phyloP scores from a whole-genome alignment of 345 rosid genomes.

The Corchorus capsularis region DNA sequence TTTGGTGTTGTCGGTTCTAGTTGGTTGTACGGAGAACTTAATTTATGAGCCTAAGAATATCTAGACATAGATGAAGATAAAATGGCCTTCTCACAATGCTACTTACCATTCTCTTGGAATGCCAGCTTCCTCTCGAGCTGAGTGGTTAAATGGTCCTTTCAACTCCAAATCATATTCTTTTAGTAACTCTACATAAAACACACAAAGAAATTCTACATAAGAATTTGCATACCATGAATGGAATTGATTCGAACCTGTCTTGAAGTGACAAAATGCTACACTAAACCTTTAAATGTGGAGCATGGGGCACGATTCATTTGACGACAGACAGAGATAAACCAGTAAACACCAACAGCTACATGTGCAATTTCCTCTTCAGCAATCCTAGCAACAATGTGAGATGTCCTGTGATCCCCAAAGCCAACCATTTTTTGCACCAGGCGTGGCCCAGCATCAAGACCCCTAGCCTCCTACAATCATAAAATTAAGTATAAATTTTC shows the following conservation, averaged over 20 bases:
- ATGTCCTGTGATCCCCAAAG: slow-evolving; percentile 79
- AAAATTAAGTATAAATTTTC: neutral
- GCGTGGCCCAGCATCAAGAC: slow-evolving; percentile 98
- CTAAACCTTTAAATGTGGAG: slow-evolving; percentile 79
- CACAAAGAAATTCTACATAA: slow-evolving; percentile 23
- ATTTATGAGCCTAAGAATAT: no score
- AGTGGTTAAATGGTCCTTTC: slow-evolving; percentile 91
- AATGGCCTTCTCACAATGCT: slow-evolving; percentile 11
- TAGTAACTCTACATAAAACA: slow-evolving; percentile 51
- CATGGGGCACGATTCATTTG: slow-evolving; percentile 67
- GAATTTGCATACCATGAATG: neutral
- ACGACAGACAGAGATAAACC: slow-evolving; percentile 77
- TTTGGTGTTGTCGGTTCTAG: no score
- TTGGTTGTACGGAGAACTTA: no score
- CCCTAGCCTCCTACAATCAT: slow-evolving; percentile 79
- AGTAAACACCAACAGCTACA: slow-evolving; percentile 88
- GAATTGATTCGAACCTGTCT: no score
- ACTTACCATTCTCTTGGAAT: slow-evolving; percentile 84
- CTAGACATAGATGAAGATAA: neutral
- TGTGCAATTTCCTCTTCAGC: slow-evolving; percentile 95
- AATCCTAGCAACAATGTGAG: slow-evolving; percentile 70
- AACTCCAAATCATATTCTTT: slow-evolving; percentile 76
- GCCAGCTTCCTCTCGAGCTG: slow-evolving; percentile 90
- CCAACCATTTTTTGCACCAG: slow-evolving; percentile 79
- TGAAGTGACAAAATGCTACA: slow-evolving; percentile 4